These are phyloP conservation scores for Thinopyrum obtusiflorum DNA, from an alignment of 202 grass and related monocot species.

Conservation along the genomic window DNA sequence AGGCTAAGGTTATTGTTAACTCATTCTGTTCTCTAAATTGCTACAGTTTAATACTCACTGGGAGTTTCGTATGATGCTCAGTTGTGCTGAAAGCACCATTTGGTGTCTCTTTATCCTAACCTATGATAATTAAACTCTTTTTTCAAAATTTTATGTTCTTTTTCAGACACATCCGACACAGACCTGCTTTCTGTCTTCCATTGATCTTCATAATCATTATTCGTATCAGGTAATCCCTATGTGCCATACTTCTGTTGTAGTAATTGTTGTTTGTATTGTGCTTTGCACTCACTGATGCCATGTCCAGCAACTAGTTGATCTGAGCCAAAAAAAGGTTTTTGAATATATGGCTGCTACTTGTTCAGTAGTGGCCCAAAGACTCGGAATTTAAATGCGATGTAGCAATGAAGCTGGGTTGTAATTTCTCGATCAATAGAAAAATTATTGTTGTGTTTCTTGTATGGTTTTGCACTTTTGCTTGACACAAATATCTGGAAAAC, in stretches of 20 bases:
- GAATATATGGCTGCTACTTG: conserved; percentile 1
- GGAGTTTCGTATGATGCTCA: background rate
- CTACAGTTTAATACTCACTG: background rate
- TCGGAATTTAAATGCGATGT: conserved; percentile 1
- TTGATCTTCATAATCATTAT: conserved; percentile 97
- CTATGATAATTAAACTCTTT: background rate
- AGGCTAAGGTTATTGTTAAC: background rate
- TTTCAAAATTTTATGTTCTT: conserved; percentile 33
- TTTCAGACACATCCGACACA: conserved; percentile 91
- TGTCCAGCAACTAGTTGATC: conserved; percentile 17
- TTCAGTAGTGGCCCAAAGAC: background rate
- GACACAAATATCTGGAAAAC: conserved; percentile 4
- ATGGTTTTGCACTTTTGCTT: background rate
- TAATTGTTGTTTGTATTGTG: conserved; percentile 25
- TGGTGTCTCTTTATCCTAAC: background rate
- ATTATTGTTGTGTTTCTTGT: background rate
- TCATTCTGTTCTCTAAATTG: background rate
- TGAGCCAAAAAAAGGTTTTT: background rate
- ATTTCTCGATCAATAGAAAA: conserved; percentile 7
- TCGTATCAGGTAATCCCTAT: conserved; percentile 74
- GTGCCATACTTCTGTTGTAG: conserved; percentile 1
- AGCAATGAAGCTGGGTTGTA: background rate
- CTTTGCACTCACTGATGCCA: conserved; percentile 1
- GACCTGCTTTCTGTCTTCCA: conserved; percentile 89
- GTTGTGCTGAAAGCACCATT: background rate